Percentiles rank a stretch among this genome's conserved stretches.
Conservation (phyloP, 176 grass and related monocot genomes). For the Oryza officinalis region DNA sequence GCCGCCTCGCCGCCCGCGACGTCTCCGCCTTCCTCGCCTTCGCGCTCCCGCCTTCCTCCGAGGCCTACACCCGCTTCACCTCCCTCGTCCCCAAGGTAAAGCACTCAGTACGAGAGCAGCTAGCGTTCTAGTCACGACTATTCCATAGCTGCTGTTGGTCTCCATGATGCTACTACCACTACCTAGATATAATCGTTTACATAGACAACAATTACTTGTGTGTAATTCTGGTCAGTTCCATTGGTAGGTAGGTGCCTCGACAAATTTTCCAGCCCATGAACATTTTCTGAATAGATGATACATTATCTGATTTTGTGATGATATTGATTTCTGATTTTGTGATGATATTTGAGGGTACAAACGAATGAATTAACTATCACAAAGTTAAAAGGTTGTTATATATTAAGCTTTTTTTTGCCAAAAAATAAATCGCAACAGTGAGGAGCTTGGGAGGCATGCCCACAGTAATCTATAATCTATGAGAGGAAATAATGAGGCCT, state of each 20-base stretch:
- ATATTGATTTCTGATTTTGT: no score
- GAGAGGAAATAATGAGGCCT: no score
- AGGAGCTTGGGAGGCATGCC: no score
- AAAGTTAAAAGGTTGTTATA: no score
- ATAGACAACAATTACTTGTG: background rate
- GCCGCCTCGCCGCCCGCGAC: slow-evolving; percentile 47
- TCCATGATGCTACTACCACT: background rate
- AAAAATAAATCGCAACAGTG: no score
- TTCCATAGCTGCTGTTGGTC: background rate
- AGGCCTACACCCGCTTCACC: slow-evolving; percentile 56
- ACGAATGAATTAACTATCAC: no score
- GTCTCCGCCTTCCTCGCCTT: slow-evolving; percentile 60
- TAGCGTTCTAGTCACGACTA: background rate
- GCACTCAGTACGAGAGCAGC: background rate
- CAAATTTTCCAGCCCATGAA: background rate
- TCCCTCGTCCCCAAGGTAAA: slow-evolving; percentile 64
- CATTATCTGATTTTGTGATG: no score
- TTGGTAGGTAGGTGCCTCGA: background rate
- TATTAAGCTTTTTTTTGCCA: no score
- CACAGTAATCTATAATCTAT: no score
- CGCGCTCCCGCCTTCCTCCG: slow-evolving; percentile 54
- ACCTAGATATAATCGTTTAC: background rate
- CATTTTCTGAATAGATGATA: no score
- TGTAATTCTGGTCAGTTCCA: background rate
- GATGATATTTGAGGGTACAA: no score